A percentile compares a stretch with the other conserved stretches of the same genome.
Evolutionary conservation across 2,329 filamentous ascomycete species (phyloP).

Genomic region (Seiridium cupressi): DNA sequence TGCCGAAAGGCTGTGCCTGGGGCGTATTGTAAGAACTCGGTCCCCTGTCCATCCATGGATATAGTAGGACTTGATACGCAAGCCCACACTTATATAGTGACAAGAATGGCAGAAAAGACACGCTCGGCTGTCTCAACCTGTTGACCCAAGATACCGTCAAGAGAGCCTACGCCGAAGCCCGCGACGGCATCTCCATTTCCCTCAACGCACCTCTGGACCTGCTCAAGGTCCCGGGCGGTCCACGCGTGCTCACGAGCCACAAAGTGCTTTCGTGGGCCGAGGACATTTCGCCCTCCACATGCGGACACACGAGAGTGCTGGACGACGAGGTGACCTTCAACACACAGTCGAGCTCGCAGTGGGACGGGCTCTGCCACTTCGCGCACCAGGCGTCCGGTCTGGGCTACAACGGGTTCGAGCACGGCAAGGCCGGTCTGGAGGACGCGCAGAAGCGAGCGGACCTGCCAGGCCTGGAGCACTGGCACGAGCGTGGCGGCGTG

Average conservation of each 20-base stretch:
- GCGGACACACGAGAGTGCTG: neutral
- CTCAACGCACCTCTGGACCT: slow-evolving; percentile 10
- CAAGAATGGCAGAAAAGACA: slow-evolving; percentile 10
- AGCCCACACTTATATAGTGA: neutral
- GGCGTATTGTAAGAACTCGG: slow-evolving; percentile 9
- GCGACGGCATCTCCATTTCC: slow-evolving; percentile 9
- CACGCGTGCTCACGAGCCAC: slow-evolving; percentile 3
- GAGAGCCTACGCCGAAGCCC: slow-evolving; percentile 9
- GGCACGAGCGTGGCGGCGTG: slow-evolving; percentile 35
- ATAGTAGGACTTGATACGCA: neutral
- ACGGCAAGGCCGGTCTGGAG: slow-evolving; percentile 5
- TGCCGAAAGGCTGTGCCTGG: slow-evolving; percentile 11
- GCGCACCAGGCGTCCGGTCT: slow-evolving; percentile 5
- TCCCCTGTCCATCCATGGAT: neutral
- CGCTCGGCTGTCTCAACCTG: slow-evolving; percentile 10
- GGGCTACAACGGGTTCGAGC: slow-evolving; percentile 5
- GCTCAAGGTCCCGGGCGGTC: slow-evolving; percentile 3
- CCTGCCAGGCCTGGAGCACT: slow-evolving; percentile 9
- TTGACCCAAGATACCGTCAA: slow-evolving; percentile 5
- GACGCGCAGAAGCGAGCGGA: neutral
- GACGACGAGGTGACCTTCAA: slow-evolving; percentile 14
- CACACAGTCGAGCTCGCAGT: slow-evolving; percentile 12
- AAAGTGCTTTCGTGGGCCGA: slow-evolving; percentile 8
- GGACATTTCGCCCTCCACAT: neutral
- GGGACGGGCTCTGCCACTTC: slow-evolving; percentile 11